Conservation (phyloP, 371 early-diverging fungal species). For the Conidiobolus incongruus region DNA sequence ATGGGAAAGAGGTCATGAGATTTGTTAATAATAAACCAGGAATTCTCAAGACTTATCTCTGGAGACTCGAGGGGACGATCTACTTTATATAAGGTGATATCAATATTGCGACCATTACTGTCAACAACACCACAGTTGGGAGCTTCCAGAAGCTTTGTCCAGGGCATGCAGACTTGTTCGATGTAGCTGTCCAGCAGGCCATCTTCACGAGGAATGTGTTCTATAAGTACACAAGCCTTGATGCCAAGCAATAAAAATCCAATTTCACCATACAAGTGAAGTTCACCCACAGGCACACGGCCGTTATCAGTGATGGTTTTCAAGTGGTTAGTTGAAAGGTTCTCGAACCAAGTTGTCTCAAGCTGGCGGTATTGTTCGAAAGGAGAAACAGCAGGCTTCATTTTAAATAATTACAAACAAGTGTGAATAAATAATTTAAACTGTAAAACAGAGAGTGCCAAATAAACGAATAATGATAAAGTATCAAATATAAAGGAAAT, state of each 20-base stretch:
- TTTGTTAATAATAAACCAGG: not conserved
- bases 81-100: not conserved
- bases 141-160: not conserved
- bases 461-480: too few relatives aligned
- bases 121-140: not conserved
- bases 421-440: too few relatives aligned
- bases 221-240: not conserved
- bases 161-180: not conserved
- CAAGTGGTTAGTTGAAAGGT: not conserved
- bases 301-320: not conserved
- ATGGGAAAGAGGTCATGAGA: not conserved
- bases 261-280: constrained; percentile 1
- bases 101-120: not conserved
- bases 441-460: too few relatives aligned
- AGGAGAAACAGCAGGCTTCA: too few relatives aligned
- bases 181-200: not conserved
- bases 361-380: not conserved
- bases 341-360: not conserved
- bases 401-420: too few relatives aligned
- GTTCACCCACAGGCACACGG: not conserved
- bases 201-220: not conserved
- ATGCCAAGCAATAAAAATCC: not conserved
- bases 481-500: too few relatives aligned
- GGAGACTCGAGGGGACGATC: not conserved
- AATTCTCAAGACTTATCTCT: not conserved